Evolutionary conservation across 805 yeast species (phyloP).

Genomic region (Kodamaea fukazawae): DNA sequence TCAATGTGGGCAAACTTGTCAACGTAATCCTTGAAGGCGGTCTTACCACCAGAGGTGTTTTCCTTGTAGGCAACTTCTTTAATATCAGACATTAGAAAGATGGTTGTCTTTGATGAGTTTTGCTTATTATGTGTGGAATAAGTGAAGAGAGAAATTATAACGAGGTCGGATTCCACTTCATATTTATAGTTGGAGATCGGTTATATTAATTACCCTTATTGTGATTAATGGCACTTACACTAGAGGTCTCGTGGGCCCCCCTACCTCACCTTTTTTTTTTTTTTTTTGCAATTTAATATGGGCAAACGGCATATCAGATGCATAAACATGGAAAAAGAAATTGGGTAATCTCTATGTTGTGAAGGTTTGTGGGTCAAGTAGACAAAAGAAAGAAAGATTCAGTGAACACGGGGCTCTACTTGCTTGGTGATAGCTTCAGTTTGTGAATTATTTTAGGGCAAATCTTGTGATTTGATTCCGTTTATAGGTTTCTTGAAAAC

Average conservation of each 20-base stretch:
- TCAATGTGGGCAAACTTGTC: slow-evolving; percentile 79
- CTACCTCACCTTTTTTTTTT: slow-evolving; percentile 1
- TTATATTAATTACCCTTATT: not conserved
- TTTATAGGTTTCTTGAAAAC: too few species aligned
- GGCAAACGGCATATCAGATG: not conserved
- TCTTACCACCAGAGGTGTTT: slow-evolving; percentile 62
- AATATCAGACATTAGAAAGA: slow-evolving; percentile 24
- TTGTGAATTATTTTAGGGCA: too few species aligned
- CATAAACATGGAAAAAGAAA: slow-evolving; percentile 7
- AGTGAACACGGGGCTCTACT: too few species aligned
- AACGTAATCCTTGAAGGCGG: slow-evolving; percentile 80
- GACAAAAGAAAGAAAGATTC: too few species aligned
- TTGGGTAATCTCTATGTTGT: not conserved
- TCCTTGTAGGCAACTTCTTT: slow-evolving; percentile 19
- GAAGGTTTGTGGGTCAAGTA: too few species aligned
- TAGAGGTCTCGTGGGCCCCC: slow-evolving; percentile 11
- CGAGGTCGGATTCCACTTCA: not conserved
- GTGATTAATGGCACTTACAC: not conserved
- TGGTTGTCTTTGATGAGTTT: not conserved
- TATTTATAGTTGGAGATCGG: not conserved
- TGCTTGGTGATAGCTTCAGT: too few species aligned
- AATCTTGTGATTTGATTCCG: too few species aligned
- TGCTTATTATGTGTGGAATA: not conserved
- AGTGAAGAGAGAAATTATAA: not conserved
- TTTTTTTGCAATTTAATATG: slow-evolving; percentile 4